These are phyloP conservation scores for Hemerocallis citrina DNA, from an alignment of 106 monocot species.

Conservation along the genomic window DNA sequence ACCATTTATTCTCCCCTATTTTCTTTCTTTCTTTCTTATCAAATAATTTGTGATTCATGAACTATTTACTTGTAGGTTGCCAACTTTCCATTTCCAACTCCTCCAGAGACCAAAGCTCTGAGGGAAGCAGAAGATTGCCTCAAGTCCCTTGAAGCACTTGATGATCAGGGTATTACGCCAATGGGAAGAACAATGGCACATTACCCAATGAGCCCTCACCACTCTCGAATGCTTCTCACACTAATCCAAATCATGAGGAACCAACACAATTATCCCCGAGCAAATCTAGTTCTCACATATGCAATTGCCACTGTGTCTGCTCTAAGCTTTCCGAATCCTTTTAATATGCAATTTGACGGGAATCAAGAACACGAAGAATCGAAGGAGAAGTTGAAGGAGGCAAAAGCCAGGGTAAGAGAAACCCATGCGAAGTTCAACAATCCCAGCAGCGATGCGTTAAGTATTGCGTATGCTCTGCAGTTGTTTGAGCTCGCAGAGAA, in stretches of 20 bases:
- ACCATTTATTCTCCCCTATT: no score
- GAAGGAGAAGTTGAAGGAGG: conserved; percentile 38
- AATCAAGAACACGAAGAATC: conserved; percentile 12
- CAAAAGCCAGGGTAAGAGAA: conserved; percentile 37
- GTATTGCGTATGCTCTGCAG: conserved; percentile 73
- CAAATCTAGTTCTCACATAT: conserved; percentile 71
- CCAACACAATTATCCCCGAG: conserved; percentile 34
- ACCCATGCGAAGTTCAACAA: conserved; percentile 51
- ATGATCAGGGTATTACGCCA: conserved; percentile 44
- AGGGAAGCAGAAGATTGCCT: conserved; percentile 74
- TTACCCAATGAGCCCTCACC: conserved; percentile 91
- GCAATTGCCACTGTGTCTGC: conserved; percentile 72
- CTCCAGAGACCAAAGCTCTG: conserved; percentile 53
- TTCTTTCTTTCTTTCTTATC: not conserved
- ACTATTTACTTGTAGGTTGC: conserved; percentile 55
- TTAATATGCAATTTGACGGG: conserved; percentile 30
- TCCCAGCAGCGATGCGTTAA: conserved; percentile 77
- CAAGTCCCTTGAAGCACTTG: conserved; percentile 71
- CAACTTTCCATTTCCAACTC: conserved; percentile 96
- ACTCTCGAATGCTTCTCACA: conserved; percentile 84
- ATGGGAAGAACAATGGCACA: conserved; percentile 84
- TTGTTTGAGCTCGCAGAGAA: conserved; percentile 63
- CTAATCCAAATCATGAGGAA: conserved; percentile 51
- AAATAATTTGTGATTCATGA: not conserved
- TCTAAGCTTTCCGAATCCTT: conserved; percentile 85